These are phyloP conservation scores for Tylopilus subfusipes DNA, from an alignment of 768 basidiomycete genomes.

Conservation along the genomic window DNA sequence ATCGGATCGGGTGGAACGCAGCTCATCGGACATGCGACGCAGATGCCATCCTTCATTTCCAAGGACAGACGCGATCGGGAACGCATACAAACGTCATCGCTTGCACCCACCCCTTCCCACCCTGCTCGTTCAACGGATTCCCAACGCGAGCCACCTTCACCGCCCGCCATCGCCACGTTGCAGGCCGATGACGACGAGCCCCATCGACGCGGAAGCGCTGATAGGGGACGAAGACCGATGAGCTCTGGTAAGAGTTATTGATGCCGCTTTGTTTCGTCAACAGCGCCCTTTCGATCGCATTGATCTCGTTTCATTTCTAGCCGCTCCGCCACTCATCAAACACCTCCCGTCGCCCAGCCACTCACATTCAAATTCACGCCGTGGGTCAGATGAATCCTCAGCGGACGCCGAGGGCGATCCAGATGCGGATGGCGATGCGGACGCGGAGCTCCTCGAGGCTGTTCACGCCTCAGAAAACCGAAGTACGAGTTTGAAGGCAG, in stretches of 20 bases:
- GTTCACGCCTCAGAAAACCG: constrained; percentile 49
- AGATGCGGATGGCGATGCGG: constrained; percentile 41
- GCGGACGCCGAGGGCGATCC: constrained; percentile 32
- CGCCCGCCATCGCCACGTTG: constrained; percentile 32
- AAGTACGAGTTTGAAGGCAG: constrained; percentile 31
- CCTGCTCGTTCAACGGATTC: constrained; percentile 12
- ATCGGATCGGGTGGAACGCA: constrained; percentile 27
- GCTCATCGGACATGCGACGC: constrained; percentile 22
- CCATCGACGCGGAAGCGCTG: constrained; percentile 18
- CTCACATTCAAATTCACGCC: constrained; percentile 23
- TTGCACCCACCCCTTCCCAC: constrained; percentile 18
- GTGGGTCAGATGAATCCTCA: constrained; percentile 27
- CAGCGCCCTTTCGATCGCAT: constrained; percentile 3
- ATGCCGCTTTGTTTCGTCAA: neutral
- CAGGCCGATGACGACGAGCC: constrained; percentile 26
- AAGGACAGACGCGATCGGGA: constrained; percentile 29
- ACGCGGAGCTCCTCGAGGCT: constrained; percentile 49
- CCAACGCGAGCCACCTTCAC: constrained; percentile 31
- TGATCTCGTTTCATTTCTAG: constrained; percentile 7
- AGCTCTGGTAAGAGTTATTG: constrained; percentile 23
- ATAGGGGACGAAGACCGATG: constrained; percentile 29
- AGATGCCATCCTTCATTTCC: constrained; percentile 23
- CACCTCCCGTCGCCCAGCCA: constrained; percentile 27
- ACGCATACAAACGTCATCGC: constrained; percentile 23
- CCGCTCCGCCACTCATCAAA: constrained; percentile 16